Evolutionary conservation across 805 yeast genomes (phyloP), one percentile per base, ranked within the genome.

Genomic region (Nakazawaea ernobii): DNA sequence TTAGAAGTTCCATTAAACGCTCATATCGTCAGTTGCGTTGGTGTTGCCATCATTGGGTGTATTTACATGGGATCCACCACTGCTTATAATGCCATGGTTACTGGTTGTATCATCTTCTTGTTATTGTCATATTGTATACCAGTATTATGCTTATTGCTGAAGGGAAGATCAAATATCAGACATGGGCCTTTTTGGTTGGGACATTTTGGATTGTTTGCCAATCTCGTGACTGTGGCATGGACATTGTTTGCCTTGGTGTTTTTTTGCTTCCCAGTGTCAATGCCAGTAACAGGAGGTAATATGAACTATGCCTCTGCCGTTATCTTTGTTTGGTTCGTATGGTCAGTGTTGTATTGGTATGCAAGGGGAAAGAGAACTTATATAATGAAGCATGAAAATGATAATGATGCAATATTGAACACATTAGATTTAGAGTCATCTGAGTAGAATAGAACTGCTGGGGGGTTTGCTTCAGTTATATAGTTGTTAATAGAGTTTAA

Each of bases 161-260:
- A 63, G 53, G 83, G 80, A 29, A 72, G 83, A 67, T 66, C 66
- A 56, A 73, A 64, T 50, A 76, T 80, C 51, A 66, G 59, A 51
- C 82, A 71, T 58, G 89, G 89, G 37, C 87, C 85, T 33, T 82
- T 79, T 62, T 82, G 88, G 85, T 56, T 75, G 45, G 85, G 86
- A 4, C 67, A 68, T 46, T 42, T 77, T 47, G 88, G 88, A 1
- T 55, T 66, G 1, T 52, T 77, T 42, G 63, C 75, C 43, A 81
- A 82, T 57, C 55, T 71, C 24, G 74, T 82, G 2, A 66, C 77
- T 13, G 49, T 82, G 4, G 53, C 61, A 3, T 84, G 88, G 86
- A 71, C 86, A 0, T 42, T 73, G 0, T 84, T 84, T 56, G 74
- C 82, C 6, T 51, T 77, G 5, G 73, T 81, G 2, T 79, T 84